Percentiles rank a stretch among this genome's conserved stretches.
phyloP scores from a whole-genome alignment of 2,329 filamentous ascomycete species.

The Fusarium liriodendri region DNA sequence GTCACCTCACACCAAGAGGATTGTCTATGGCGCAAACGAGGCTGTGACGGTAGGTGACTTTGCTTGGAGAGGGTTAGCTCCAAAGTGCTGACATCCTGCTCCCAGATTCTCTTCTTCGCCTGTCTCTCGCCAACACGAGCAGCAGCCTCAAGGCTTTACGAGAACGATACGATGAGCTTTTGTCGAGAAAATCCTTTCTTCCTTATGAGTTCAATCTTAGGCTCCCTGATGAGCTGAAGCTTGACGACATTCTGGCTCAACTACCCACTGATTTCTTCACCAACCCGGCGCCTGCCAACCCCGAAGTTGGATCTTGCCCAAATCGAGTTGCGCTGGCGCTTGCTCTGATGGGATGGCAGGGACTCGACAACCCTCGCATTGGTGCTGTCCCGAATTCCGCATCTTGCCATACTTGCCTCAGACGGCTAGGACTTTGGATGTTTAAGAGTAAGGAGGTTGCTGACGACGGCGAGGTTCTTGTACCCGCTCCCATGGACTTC shows the following conservation, averaged over 20 bases:
- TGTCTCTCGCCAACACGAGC: constrained; percentile 72
- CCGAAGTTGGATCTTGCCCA: constrained; percentile 47
- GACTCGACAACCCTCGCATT: constrained; percentile 65
- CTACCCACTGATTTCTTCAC: constrained; percentile 68
- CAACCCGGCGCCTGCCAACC: constrained; percentile 49
- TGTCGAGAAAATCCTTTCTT: constrained; percentile 63
- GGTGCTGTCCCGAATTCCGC: constrained; percentile 77
- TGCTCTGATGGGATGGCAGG: constrained; percentile 81
- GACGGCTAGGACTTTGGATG: constrained; percentile 92
- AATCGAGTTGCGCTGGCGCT: constrained; percentile 75
- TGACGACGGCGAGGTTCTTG: constrained; percentile 62
- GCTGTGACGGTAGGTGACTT: constrained; percentile 78
- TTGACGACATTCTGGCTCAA: constrained; percentile 62
- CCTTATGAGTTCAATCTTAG: constrained; percentile 72
- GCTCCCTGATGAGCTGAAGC: constrained; percentile 62
- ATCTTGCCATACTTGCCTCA: constrained; percentile 86
- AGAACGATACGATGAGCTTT: constrained; percentile 73
- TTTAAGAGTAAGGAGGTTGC: constrained; percentile 81
- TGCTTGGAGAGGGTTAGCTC: constrained; percentile 13
- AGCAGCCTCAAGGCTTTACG: constrained; percentile 68
- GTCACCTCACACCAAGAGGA: constrained; percentile 80
- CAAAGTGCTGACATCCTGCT: constrained; percentile 33
- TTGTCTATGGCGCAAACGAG: constrained; percentile 87
- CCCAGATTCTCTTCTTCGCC: constrained; percentile 68
- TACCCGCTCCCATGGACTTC: constrained; percentile 71